Base-by-base conservation (phyloP, 2,329 filamentous ascomycete species). In the Phialophora tarda region DNA sequence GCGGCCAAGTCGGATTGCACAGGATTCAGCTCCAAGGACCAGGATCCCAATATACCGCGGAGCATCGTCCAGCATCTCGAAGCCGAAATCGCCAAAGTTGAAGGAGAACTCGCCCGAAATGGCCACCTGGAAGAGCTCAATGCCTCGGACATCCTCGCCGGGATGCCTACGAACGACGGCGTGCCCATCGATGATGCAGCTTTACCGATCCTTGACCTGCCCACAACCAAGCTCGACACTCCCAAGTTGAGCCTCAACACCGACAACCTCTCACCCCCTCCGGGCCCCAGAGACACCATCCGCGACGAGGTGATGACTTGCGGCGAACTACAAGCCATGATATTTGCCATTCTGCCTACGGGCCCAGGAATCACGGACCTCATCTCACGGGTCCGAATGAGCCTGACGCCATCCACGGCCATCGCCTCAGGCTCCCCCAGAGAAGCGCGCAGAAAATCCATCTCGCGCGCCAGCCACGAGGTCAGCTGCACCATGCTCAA, bases 31-130 rank as follows among this genome's bases (percentile, higher is more conserved):
- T 73, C 73, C 21, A 70, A 73, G 54, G 70, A 73, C 21, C 67
- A 73, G 56, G 72, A 73, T 51, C 67, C 71, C 44, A 71, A 64
- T 32, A 71, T 77, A 8, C 75, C 75, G 4, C 73, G 75, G 55
- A 77, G 75, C 65, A 75, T 77, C 12, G 75, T 77, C 23, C 75
- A 76, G 65, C 72, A 75, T 68, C 71, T 77, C 2, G 75, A 77
- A 63, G 69, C 74, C 14, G 75, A 77, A 68, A 76, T 77, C 65
- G 75, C 75, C 21, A 73, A 73, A 12, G 69, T 77, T 17, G 75
- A 77, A 66, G 73, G 71, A 17, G 74, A 75, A 50, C 70, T 76
- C 53, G 68, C 73, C 3, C 62, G 73, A 30, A 73, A 74, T 66
- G 75, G 68, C 58, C 73, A 72, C 48, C 66, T 73, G 47, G 73